Base-by-base conservation (phyloP, 257 asterid species). In the Rhazya stricta region DNA sequence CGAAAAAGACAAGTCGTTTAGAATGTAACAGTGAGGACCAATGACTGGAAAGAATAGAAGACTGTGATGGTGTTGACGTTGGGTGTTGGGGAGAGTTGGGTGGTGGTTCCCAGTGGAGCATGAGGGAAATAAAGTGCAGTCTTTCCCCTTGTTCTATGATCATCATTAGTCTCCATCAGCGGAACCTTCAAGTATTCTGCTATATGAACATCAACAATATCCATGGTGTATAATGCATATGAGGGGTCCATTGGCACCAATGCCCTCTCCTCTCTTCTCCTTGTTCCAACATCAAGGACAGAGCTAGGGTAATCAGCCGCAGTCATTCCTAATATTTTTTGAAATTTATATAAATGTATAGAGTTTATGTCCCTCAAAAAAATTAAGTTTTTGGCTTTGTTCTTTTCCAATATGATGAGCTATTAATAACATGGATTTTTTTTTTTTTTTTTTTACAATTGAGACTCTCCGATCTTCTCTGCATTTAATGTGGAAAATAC, bases 131-230 rank as follows among this genome's bases (percentile, higher is more conserved):
- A 79, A 81, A 82, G 83, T 71, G 73, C 70, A 67, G 10, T 42
- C 57, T 30, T 51, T 43, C 65, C 25, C 29, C 69, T 65, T 46
- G 67, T 77, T 66, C 70, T 62, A 48, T 65, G 46, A 70, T 83
- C 74, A 83, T 83, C 68, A 74, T 74, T 43, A 43, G 80, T 83
- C 84, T 68, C 61, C 58, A 51, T 80, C 82, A 77, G 29, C 72
- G 51, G 71, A 79, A 57, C 54, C 79, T 77, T 77, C 78, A 61
- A 78, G 78, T 72, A 23, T 36, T 63, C 67, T 16, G 48, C 74
- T 41, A 39, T 42, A 53, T 27, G 45, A 69, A 36, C 29, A 6
- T 7, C 19, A 27, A 29, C 21, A 41, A 53, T 63, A 41, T 71
- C 69, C 71, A 48, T 67, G 36, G 41, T 67, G 8, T 25, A 12